phyloP scores from a whole-genome alignment of 2,329 filamentous ascomycete genomes.

The Fusarium goolgardi region DNA sequence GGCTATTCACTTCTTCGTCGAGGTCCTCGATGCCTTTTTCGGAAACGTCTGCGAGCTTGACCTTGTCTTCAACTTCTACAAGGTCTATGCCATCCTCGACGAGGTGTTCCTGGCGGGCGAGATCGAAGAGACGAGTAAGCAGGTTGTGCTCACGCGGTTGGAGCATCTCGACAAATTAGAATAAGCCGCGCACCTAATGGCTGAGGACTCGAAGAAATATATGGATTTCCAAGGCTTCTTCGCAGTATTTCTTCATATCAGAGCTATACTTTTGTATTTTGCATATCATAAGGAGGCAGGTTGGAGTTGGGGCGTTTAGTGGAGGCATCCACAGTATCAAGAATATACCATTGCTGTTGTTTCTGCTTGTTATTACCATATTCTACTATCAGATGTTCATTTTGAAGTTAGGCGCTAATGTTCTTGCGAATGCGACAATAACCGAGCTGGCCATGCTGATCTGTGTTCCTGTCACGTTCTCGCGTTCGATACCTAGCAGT shows the following conservation, averaged over 20 bases:
- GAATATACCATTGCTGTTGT: conserved; percentile 34
- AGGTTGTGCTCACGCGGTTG: conserved; percentile 92
- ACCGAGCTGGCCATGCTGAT: background rate
- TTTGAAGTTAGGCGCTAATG: no score
- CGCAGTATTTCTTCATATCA: background rate
- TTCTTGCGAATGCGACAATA: no score
- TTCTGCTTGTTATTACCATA: background rate
- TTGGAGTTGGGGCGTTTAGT: conserved; percentile 39
- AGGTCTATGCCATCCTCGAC: conserved; percentile 97
- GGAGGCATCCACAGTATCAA: conserved; percentile 19
- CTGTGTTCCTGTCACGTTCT: background rate
- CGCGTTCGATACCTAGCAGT: background rate
- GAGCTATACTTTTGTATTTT: conserved; percentile 19
- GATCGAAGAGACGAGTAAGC: conserved; percentile 98
- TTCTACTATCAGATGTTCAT: background rate
- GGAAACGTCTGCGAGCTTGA: conserved; percentile 99
- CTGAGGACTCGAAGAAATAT: background rate
- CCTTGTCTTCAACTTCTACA: conserved; percentile 84
- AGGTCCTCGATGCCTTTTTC: conserved; percentile 98
- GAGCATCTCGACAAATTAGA: conserved; percentile 98
- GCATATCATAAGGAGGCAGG: conserved; percentile 31
- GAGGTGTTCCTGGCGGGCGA: conserved; percentile 98
- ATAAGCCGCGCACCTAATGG: conserved; percentile 56
- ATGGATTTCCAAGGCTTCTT: background rate
- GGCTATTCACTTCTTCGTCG: conserved; percentile 99